Evolutionary conservation across 768 basidiomycete species (phyloP).

Genomic region (Termitomyces sp.): DNA sequence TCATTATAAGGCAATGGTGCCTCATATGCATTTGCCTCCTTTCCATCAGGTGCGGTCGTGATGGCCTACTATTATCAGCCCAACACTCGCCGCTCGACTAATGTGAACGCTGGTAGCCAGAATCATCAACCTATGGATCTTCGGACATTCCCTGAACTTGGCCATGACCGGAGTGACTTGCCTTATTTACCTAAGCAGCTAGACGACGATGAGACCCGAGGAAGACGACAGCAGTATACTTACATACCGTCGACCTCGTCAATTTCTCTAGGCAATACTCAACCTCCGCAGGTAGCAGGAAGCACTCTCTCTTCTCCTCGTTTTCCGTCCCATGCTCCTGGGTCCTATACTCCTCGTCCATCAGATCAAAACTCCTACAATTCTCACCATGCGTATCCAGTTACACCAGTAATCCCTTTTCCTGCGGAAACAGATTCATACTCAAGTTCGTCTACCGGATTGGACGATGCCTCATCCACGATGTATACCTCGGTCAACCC

Average conservation of each 20-base stretch:
- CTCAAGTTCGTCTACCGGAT: background rate
- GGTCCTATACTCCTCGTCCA: background rate
- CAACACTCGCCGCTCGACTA: background rate
- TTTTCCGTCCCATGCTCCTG: background rate
- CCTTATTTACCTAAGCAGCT: too few relatives aligned
- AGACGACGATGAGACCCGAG: background rate
- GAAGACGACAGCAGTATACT: background rate
- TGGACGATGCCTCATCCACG: background rate
- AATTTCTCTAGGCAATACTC: conserved; percentile 1
- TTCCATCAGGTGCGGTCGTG: background rate
- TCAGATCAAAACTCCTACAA: background rate
- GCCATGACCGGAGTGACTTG: too few relatives aligned
- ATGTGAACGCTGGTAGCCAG: background rate
- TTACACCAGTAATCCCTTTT: background rate
- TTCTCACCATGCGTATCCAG: background rate
- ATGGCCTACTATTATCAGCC: background rate
- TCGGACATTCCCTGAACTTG: background rate
- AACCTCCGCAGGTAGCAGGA: background rate
- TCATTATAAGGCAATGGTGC: background rate
- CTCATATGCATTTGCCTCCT: background rate
- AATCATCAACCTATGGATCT: background rate
- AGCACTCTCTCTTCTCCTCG: background rate
- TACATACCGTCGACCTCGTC: conserved; percentile 11
- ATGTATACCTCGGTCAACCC: conserved; percentile 12
- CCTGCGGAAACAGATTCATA: background rate